Conservation (phyloP, 306 rosid genomes). For the Albizia julibrissin region DNA sequence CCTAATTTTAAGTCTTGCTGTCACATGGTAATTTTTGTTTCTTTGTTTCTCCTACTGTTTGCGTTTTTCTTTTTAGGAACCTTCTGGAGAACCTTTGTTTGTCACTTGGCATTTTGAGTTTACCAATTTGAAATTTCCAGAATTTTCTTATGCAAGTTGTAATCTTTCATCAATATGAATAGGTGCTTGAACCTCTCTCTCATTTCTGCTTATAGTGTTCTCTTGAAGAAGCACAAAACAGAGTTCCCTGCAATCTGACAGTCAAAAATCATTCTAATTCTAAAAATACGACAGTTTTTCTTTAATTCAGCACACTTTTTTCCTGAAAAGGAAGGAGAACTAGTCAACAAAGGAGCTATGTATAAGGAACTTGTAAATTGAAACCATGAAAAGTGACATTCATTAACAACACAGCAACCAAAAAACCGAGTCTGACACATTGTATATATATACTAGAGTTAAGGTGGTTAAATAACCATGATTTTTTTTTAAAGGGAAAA, state of each 20-base stretch:
- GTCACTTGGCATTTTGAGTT: not conserved
- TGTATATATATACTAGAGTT: not conserved
- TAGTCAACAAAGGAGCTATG: not conserved
- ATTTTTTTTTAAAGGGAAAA: no score
- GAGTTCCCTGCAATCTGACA: not conserved
- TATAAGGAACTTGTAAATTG: not conserved
- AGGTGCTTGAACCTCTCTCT: not conserved
- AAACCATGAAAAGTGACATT: not conserved
- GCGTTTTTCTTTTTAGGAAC: not conserved
- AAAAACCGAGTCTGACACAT: not conserved
- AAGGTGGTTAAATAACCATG: no score
- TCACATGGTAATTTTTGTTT: not conserved
- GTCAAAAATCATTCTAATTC: not conserved
- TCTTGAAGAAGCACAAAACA: not conserved
- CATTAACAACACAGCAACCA: not conserved
- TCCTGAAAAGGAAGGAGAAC: not conserved
- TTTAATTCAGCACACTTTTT: not conserved
- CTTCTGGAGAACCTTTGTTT: not conserved
- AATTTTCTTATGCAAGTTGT: constrained; percentile 9
- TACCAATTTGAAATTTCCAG: not conserved
- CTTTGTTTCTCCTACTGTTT: not conserved
- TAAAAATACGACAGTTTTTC: not conserved
- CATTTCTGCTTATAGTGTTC: not conserved
- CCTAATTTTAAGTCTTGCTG: not conserved
- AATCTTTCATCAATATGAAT: not conserved